A percentile compares a stretch with the other conserved stretches of the same genome.
Evolutionary conservation across 371 early-diverging fungal genomes (phyloP).

Genomic region (Paraphysoderma sedebokerense): DNA sequence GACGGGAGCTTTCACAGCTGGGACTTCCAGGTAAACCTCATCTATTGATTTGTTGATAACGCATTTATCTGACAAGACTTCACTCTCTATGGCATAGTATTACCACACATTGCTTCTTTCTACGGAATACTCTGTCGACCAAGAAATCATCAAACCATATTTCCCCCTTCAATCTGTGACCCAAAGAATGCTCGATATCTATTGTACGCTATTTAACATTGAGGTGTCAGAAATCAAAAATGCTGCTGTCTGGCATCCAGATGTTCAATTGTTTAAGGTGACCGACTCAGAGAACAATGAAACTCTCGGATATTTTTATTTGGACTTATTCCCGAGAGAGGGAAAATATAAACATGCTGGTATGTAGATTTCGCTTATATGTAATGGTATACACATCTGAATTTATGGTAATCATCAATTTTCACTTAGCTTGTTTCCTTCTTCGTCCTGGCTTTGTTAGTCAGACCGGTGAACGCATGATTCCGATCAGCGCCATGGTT

Average conservation of each 20-base stretch:
- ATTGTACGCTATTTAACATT: constrained; percentile 43
- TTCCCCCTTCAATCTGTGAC: constrained; percentile 47
- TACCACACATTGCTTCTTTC: constrained; percentile 50
- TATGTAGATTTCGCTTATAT: too few relatives aligned
- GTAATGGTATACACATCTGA: too few relatives aligned
- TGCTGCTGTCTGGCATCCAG: constrained; percentile 42
- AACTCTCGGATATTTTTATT: constrained; percentile 55
- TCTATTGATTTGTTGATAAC: neutral
- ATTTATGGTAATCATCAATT: too few relatives aligned
- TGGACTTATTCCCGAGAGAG: constrained; percentile 62
- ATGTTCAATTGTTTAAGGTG: constrained; percentile 48
- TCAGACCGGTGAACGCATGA: constrained; percentile 27
- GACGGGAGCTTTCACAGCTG: constrained; percentile 43
- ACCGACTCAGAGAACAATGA: constrained; percentile 34
- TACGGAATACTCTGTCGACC: constrained; percentile 48
- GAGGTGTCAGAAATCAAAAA: constrained; percentile 39
- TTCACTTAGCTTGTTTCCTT: constrained; percentile 39
- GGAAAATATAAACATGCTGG: constrained; percentile 59
- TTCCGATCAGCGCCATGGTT: constrained; percentile 63
- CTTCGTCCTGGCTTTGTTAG: constrained; percentile 39
- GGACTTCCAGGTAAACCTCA: constrained; percentile 32
- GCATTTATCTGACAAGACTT: neutral
- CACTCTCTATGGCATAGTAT: too few relatives aligned
- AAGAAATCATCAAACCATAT: constrained; percentile 59
- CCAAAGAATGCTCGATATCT: constrained; percentile 48